Evolutionary conservation across 2,329 filamentous ascomycete species (phyloP).

Genomic region (Chaetomium sp.): DNA sequence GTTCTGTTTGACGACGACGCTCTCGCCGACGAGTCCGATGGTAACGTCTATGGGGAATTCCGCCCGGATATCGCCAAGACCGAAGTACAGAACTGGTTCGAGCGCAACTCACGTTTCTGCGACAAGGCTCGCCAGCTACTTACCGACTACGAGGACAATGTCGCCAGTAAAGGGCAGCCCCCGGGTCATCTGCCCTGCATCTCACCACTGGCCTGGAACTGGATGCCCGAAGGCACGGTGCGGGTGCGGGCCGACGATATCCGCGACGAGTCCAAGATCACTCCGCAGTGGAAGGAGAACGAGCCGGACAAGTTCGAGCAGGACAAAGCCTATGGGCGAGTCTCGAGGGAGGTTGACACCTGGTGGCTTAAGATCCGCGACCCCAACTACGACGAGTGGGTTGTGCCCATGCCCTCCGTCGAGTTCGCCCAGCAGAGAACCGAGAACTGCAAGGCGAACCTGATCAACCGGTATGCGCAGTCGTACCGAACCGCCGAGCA

Average conservation of each 20-base stretch:
- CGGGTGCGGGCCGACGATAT: constrained; percentile 32
- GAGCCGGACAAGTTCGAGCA: constrained; percentile 52
- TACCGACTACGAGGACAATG: constrained; percentile 46
- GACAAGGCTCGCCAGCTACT: constrained; percentile 49
- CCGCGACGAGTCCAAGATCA: constrained; percentile 35
- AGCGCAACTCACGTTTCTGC: constrained; percentile 54
- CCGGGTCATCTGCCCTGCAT: constrained; percentile 45
- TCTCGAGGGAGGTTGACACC: constrained; percentile 57
- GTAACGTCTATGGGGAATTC: constrained; percentile 47
- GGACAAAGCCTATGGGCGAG: constrained; percentile 52
- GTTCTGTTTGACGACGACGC: constrained; percentile 56
- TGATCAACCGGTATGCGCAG: constrained; percentile 49
- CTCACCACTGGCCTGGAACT: constrained; percentile 50
- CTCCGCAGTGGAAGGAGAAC: constrained; percentile 45
- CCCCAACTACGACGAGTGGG: constrained; percentile 54
- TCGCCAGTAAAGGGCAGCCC: constrained; percentile 37
- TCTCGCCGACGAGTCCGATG: constrained; percentile 44
- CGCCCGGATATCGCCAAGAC: constrained; percentile 51
- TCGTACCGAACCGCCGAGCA: constrained; percentile 38
- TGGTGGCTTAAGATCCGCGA: constrained; percentile 59
- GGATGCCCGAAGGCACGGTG: constrained; percentile 38
- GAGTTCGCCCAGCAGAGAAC: constrained; percentile 52
- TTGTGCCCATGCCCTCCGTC: constrained; percentile 53
- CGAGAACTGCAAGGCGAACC: constrained; percentile 52
- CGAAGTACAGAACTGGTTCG: constrained; percentile 57